Evolutionary conservation across 2,329 filamentous ascomycete species (phyloP).

Genomic region (Fusarium praegraminearum): DNA sequence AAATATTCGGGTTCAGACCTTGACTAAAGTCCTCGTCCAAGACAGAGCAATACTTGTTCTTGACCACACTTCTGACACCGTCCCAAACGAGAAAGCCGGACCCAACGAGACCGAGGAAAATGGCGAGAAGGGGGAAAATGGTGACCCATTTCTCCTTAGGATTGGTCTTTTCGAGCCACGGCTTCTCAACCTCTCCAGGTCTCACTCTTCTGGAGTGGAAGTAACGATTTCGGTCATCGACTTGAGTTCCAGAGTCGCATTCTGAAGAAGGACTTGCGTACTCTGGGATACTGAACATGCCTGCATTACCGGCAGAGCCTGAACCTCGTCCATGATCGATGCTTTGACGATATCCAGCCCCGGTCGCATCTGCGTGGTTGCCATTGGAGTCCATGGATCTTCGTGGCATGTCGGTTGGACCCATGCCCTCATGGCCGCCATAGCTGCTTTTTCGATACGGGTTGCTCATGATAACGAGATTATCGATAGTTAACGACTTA

Average conservation of each 20-base stretch:
- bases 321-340: constrained; percentile 18
- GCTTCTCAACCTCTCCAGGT: constrained; percentile 80
- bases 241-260: constrained; percentile 56
- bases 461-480: constrained; percentile 20
- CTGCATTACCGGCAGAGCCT: constrained; percentile 30
- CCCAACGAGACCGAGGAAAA: constrained; percentile 74
- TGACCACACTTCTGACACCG: constrained; percentile 76
- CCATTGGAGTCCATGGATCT: constrained; percentile 28
- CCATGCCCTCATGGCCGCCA: constrained; percentile 14
- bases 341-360: constrained; percentile 31
- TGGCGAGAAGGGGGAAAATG: constrained; percentile 79
- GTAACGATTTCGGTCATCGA: constrained; percentile 64
- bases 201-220: constrained; percentile 80
- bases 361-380: constrained; percentile 15
- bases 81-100: constrained; percentile 81
- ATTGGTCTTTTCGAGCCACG: constrained; percentile 80
- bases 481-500: not conserved
- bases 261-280: constrained; percentile 49
- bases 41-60: constrained; percentile 79
- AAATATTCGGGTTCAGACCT: constrained; percentile 70
- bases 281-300: constrained; percentile 41
- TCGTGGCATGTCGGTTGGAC: constrained; percentile 22
- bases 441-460: constrained; percentile 28
- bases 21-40: constrained; percentile 74
- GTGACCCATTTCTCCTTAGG: constrained; percentile 89